Conservation (phyloP, 306 rosid genomes). For the Lotus japonicus region DNA sequence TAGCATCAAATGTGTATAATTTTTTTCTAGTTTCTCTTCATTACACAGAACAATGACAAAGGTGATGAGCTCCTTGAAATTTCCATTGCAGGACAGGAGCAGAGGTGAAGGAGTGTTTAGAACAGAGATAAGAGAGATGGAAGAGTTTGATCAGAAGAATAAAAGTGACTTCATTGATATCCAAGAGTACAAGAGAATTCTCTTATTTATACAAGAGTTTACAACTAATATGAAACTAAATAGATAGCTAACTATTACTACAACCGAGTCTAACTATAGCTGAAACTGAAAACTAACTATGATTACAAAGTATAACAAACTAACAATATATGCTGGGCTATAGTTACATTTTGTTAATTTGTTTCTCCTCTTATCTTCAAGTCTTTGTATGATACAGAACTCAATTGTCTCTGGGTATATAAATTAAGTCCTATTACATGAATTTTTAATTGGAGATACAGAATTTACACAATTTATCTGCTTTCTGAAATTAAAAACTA, state of each 20-base stretch:
- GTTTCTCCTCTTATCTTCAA: conserved; percentile 4
- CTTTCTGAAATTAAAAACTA: neutral
- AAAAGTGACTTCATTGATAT: too few species aligned
- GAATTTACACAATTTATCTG: neutral
- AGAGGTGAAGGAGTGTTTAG: conserved; percentile 2
- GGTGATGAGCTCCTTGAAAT: conserved; percentile 49
- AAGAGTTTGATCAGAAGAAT: too few species aligned
- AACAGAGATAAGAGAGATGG: too few species aligned
- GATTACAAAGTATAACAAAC: too few species aligned
- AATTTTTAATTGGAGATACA: neutral
- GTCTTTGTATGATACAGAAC: conserved; percentile 23
- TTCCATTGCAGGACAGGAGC: conserved; percentile 34
- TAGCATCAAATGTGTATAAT: neutral
- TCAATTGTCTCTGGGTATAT: neutral
- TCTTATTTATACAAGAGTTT: too few species aligned
- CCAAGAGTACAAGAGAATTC: too few species aligned
- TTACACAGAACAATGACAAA: conserved; percentile 41
- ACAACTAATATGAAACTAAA: too few species aligned
- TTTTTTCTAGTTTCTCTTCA: neutral
- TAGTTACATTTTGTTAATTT: neutral
- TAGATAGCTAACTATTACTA: too few species aligned
- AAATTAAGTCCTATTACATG: neutral
- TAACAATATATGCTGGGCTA: too few species aligned
- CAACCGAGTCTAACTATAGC: too few species aligned
- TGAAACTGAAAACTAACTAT: too few species aligned